Conservation (phyloP, 2,329 filamentous ascomycete species). For the Ascochyta clinopodiicola region DNA sequence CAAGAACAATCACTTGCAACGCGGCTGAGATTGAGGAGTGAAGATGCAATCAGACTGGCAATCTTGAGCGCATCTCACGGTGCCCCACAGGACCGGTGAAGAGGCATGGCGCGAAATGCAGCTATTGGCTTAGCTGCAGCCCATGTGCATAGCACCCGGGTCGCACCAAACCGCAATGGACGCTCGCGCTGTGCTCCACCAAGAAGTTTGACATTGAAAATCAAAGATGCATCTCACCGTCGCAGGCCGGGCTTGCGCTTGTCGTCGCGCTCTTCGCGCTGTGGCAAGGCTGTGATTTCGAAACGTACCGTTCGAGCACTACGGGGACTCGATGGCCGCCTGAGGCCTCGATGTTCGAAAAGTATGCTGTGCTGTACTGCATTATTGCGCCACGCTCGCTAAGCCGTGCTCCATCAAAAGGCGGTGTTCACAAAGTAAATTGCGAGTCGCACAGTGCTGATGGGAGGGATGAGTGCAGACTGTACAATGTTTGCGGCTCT, state of each 20-base stretch:
- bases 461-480: slow-evolving; percentile 6
- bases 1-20: slow-evolving; percentile 38
- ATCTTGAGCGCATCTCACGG: slow-evolving; percentile 37
- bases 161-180: slow-evolving; percentile 40
- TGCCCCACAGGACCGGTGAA: slow-evolving; percentile 49
- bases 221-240: slow-evolving; percentile 19
- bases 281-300: slow-evolving; percentile 6
- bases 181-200: slow-evolving; percentile 27
- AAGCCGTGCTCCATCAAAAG: slow-evolving; percentile 27
- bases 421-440: slow-evolving; percentile 28
- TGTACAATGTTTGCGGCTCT: slow-evolving; percentile 41
- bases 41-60: slow-evolving; percentile 31
- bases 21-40: slow-evolving; percentile 38
- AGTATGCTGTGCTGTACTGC: slow-evolving; percentile 35
- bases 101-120: slow-evolving; percentile 31
- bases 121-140: slow-evolving; percentile 45
- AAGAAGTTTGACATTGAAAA: slow-evolving; percentile 25
- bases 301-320: slow-evolving; percentile 14
- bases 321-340: slow-evolving; percentile 1
- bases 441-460: slow-evolving; percentile 25
- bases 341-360: slow-evolving; percentile 34
- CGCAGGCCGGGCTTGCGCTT: slow-evolving; percentile 11
- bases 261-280: slow-evolving; percentile 3
- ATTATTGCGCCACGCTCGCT: slow-evolving; percentile 47
- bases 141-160: slow-evolving; percentile 36